Percentiles rank a stretch among this genome's conserved stretches.
Evolutionary conservation across 1,284 basidiomycete species (phyloP).

Genomic region (Takashimella tepidaria): DNA sequence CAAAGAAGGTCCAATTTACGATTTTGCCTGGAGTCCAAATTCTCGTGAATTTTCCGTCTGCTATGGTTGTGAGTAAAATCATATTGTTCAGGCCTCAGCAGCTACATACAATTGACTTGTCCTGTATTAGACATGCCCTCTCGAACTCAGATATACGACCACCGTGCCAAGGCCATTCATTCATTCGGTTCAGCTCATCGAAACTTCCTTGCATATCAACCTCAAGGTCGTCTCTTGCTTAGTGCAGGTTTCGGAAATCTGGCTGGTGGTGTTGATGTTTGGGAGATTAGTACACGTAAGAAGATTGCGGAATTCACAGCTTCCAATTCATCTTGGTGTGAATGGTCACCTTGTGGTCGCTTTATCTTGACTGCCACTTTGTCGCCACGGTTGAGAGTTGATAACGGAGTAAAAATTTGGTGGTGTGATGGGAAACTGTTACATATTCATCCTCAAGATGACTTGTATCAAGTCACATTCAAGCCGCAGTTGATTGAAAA

Average conservation of each 20-base stretch:
- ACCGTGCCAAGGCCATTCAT: slow-evolving; percentile 78
- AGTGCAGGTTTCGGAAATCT: slow-evolving; percentile 95
- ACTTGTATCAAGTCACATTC: slow-evolving; percentile 82
- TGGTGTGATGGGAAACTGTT: slow-evolving; percentile 83
- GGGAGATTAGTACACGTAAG: slow-evolving; percentile 77
- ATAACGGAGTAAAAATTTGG: slow-evolving; percentile 95
- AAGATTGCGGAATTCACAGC: slow-evolving; percentile 79
- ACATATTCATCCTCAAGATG: slow-evolving; percentile 76
- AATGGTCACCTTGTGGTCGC: slow-evolving; percentile 92
- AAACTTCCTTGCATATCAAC: slow-evolving; percentile 93
- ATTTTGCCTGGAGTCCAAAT: slow-evolving; percentile 96
- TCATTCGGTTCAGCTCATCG: slow-evolving; percentile 85
- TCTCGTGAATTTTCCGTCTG: slow-evolving; percentile 94
- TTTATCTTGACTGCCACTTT: slow-evolving; percentile 91
- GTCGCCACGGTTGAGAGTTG: slow-evolving; percentile 87
- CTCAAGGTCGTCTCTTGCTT: slow-evolving; percentile 81
- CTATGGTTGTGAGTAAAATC: slow-evolving; percentile 74
- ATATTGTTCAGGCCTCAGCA: background rate
- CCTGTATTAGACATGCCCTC: slow-evolving; percentile 94
- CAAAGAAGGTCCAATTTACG: slow-evolving; percentile 96
- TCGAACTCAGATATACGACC: slow-evolving; percentile 84
- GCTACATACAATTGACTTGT: background rate
- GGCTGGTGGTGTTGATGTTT: slow-evolving; percentile 86
- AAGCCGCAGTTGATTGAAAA: slow-evolving; percentile 64
- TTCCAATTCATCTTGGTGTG: slow-evolving; percentile 86